Base-by-base conservation (phyloP, 2,329 filamentous ascomycete genomes). In the Talaromyces sp. region DNA sequence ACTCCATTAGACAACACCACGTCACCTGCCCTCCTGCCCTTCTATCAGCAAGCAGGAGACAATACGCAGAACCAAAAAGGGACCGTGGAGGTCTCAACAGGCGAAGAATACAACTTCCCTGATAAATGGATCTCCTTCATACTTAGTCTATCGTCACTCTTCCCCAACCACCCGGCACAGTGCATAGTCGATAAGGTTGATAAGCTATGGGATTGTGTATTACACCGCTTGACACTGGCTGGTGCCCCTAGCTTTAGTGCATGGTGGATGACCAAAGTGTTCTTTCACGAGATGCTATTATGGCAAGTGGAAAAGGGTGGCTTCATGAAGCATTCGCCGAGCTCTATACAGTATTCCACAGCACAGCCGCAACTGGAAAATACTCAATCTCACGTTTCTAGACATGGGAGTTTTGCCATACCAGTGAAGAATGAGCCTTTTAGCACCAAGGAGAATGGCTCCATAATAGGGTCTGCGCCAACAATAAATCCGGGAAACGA, bases 271-370 rank as follows among this genome's bases (percentile, higher is more conserved):
- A 92, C 92, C 3, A 96, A 97, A 74, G 93, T 93, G 63, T 98
- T 93, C 83, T 85, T 97, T 59, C 93, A 97, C 71, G 93, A 98
- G 78, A 96, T 96, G 91, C 86, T 92, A 57, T 84, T 89, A 63
- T 97, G 96, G 83, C 82, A 96, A 68, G 92, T 91, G 0, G 92
- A 96, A 70, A 88, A 93, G 69, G 93, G 93, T 58, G 93, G 93
- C 0, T 97, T 97, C 72, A 87, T 97, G 80, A 82, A 82, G 35
- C 80, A 82, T 65, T 75, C 76, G 2, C 77, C 77, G 1, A 71
- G 69, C 48, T 71, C 72, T 25, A 63, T 76, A 56, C 73, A 72
- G 52, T 70, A 66, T 46, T 67, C 62, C 1, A 67, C 73, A 52
- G 67, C 65, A 6, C 46, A 67, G 0, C 68, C 75, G 61, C 68